phyloP scores from a whole-genome alignment of 441 rosid species.

The Aleurites moluccanus region DNA sequence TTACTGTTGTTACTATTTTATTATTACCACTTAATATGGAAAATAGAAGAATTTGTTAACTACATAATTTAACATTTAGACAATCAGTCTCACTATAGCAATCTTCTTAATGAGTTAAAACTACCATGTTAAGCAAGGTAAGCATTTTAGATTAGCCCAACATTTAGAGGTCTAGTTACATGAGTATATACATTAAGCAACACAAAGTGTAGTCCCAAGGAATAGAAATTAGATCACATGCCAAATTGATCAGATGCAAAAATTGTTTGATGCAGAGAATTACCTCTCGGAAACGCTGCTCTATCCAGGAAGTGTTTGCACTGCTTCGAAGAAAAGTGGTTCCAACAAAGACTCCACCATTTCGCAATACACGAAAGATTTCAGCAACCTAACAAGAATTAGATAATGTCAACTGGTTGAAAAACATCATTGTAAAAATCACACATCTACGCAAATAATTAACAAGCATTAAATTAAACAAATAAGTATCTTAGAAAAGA shows the following conservation, averaged over 20 bases:
- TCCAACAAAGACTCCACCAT: conserved; percentile 92
- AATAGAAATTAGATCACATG: not conserved
- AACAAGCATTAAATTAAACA: not conserved
- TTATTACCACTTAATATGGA: no score
- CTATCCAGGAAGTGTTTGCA: conserved; percentile 52
- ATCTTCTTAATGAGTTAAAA: not conserved
- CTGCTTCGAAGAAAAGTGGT: conserved; percentile 77
- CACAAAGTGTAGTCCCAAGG: not conserved
- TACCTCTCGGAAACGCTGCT: conserved; percentile 63
- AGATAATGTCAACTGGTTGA: conserved; percentile 4
- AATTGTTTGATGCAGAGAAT: not conserved
- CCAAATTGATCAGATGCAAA: not conserved
- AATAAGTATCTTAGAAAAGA: not conserved
- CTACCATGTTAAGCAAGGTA: not conserved
- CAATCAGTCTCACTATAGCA: not conserved
- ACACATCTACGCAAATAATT: not conserved
- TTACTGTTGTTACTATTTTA: not conserved
- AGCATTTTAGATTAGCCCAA: not conserved
- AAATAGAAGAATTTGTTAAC: not conserved
- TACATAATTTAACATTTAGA: not conserved
- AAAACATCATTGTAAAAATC: not conserved
- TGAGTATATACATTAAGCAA: not conserved
- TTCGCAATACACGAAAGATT: conserved; percentile 72
- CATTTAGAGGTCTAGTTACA: not conserved
- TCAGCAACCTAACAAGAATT: conserved; percentile 67